Conservation (phyloP, 2,329 filamentous ascomycete species). For the Phialophora verrucosa region DNA sequence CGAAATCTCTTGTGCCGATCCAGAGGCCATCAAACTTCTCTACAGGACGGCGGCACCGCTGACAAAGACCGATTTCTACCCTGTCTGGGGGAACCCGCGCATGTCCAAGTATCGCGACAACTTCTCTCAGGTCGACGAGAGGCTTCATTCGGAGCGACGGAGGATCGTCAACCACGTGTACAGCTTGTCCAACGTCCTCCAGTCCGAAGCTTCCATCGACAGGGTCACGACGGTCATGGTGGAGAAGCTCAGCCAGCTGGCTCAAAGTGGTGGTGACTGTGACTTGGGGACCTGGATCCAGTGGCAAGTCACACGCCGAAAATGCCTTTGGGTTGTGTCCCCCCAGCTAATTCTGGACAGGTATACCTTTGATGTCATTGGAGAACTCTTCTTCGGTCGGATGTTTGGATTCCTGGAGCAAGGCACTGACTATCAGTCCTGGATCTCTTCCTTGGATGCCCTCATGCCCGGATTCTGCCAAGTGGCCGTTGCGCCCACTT, state of each 20-base stretch:
- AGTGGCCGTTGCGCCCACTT: conserved; percentile 42
- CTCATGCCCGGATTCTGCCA: conserved; percentile 44
- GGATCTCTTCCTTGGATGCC: conserved; percentile 47
- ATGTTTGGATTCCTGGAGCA: conserved; percentile 52
- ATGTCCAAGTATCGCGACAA: conserved; percentile 40
- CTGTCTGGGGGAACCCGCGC: conserved; percentile 35
- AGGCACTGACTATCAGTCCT: conserved; percentile 48
- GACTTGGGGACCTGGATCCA: conserved; percentile 41
- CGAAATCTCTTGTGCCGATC: conserved; percentile 41
- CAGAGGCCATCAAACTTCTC: conserved; percentile 40
- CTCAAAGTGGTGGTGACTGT: conserved; percentile 29
- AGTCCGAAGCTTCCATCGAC: conserved; percentile 42
- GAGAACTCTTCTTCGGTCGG: conserved; percentile 49
- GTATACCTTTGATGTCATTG: conserved; percentile 54
- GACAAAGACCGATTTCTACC: conserved; percentile 43
- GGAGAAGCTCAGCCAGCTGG: conserved; percentile 33
- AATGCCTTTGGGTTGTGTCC: neutral
- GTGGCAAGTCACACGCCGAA: conserved; percentile 35
- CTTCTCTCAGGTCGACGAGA: conserved; percentile 39
- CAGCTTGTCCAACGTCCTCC: conserved; percentile 44
- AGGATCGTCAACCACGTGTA: conserved; percentile 42
- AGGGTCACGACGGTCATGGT: conserved; percentile 39
- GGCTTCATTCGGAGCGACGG: conserved; percentile 40
- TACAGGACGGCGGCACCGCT: conserved; percentile 36
- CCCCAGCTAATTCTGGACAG: conserved; percentile 30